Percentiles rank a stretch among this genome's conserved stretches.
phyloP scores from a whole-genome alignment of 257 asterid genomes.

The Thymus mandschuricus region DNA sequence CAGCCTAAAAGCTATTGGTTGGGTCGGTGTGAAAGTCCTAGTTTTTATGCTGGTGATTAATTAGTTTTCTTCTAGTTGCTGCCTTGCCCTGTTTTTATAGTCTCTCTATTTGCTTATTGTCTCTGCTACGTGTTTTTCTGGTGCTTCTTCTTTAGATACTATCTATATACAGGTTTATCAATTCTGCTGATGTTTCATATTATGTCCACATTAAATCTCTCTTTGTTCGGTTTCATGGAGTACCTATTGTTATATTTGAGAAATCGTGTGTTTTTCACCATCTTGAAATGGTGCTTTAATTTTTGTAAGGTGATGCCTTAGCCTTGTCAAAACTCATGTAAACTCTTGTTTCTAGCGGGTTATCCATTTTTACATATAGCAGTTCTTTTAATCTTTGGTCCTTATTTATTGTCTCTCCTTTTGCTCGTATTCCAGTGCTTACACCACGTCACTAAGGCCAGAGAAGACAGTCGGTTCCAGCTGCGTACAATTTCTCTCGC shows the following conservation, averaged over 20 bases:
- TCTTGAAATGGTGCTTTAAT: slow-evolving; percentile 21
- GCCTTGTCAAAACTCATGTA: not conserved
- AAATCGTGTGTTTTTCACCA: not conserved
- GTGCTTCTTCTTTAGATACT: too few relatives aligned
- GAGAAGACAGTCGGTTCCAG: slow-evolving; percentile 52
- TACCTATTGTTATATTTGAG: not conserved
- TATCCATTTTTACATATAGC: slow-evolving; percentile 2
- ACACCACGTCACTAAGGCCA: slow-evolving; percentile 50
- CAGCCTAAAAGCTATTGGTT: slow-evolving; percentile 98
- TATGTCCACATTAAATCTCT: not conserved
- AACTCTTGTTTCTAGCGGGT: slow-evolving; percentile 5
- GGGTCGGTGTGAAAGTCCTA: slow-evolving; percentile 82
- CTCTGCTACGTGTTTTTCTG: slow-evolving; percentile 4
- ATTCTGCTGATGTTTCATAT: too few relatives aligned
- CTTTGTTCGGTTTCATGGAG: slow-evolving; percentile 9
- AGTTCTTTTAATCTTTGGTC: slow-evolving; percentile 14
- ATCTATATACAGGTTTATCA: too few relatives aligned
- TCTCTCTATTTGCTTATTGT: slow-evolving; percentile 19
- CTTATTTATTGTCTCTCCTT: slow-evolving; percentile 33
- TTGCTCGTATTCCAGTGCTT: slow-evolving; percentile 51
- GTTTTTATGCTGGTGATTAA: slow-evolving; percentile 89
- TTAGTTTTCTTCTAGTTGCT: slow-evolving; percentile 63
- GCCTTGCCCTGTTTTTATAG: slow-evolving; percentile 35
- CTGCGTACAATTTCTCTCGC: slow-evolving; percentile 33
- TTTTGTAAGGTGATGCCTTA: slow-evolving; percentile 2